A percentile compares a stretch with the other conserved stretches of the same genome.
Conservation (phyloP, 352 stramenopile genomes). For the Phytophthora macrochlamydospora region DNA sequence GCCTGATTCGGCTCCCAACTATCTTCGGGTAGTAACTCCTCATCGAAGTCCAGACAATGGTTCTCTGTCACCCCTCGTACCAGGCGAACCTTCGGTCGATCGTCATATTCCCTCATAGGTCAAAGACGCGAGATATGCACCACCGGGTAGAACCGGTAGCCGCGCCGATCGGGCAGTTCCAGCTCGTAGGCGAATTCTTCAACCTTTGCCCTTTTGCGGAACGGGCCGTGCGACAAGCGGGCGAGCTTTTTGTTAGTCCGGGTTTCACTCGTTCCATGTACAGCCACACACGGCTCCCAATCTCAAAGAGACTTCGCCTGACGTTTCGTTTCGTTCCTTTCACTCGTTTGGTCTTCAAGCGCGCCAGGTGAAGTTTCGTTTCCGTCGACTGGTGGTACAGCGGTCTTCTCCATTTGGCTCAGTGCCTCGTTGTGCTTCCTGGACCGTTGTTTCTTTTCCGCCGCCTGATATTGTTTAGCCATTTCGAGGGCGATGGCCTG, state of each 20-base stretch:
- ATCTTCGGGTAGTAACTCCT: constrained; percentile 2
- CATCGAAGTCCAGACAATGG: background rate
- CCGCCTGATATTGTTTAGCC: background rate
- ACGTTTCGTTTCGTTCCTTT: background rate
- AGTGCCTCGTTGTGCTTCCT: constrained; percentile 4
- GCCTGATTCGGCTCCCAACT: background rate
- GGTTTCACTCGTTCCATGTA: constrained; percentile 15
- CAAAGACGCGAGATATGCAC: constrained; percentile 3
- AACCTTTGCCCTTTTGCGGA: constrained; percentile 1
- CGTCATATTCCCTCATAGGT: background rate
- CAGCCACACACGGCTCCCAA: constrained; percentile 3
- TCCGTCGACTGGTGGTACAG: background rate
- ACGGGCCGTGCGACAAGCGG: constrained; percentile 1
- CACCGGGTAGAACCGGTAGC: constrained; percentile 6
- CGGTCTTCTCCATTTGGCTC: background rate
- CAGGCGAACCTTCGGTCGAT: background rate
- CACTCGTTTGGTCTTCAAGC: background rate
- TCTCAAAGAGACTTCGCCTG: background rate
- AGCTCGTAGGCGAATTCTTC: constrained; percentile 5
- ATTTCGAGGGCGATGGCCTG: background rate
- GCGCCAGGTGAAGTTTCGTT: background rate
- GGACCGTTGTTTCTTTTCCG: background rate
- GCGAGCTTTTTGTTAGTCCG: constrained; percentile 5
- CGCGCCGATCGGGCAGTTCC: background rate
- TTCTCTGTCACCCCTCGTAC: background rate